A percentile compares a stretch with the other conserved stretches of the same genome.
These are phyloP conservation scores for Thalia dealbata DNA, from an alignment of 176 grass and related monocot genomes.

Conservation along the genomic window DNA sequence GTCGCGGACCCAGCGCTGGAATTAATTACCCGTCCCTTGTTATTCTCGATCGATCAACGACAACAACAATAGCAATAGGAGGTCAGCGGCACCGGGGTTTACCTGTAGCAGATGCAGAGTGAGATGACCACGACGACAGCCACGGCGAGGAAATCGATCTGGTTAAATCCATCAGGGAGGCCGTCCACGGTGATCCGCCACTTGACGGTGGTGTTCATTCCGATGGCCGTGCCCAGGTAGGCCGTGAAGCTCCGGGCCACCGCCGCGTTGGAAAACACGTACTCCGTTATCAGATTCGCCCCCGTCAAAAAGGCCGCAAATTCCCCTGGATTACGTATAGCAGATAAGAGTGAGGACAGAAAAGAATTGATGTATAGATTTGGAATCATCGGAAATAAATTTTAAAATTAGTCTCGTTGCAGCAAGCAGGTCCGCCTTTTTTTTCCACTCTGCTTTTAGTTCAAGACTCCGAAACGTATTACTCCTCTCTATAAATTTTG, in stretches of 20 bases:
- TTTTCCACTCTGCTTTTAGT: background rate
- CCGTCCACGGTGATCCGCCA: constrained; percentile 57
- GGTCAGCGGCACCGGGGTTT: background rate
- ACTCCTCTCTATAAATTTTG: background rate
- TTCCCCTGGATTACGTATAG: constrained; percentile 46
- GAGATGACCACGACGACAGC: constrained; percentile 62
- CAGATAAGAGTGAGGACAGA: background rate
- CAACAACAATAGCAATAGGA: background rate
- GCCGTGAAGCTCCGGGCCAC: constrained; percentile 95
- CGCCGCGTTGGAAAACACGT: constrained; percentile 98
- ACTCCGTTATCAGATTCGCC: constrained; percentile 93
- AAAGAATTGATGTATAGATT: background rate
- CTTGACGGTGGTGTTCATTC: constrained; percentile 47
- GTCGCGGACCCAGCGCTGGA: background rate
- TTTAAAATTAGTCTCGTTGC: background rate
- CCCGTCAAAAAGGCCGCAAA: constrained; percentile 90
- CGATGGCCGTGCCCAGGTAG: constrained; percentile 77
- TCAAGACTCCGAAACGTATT: background rate
- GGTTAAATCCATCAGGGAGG: constrained; percentile 71
- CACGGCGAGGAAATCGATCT: constrained; percentile 75
- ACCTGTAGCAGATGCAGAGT: constrained; percentile 95
- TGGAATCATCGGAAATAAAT: background rate
- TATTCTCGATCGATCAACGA: background rate
- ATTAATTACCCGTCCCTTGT: background rate
- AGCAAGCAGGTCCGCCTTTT: background rate